Conservation (phyloP, 1,284 basidiomycete species). For the Trametes pubescens region DNA sequence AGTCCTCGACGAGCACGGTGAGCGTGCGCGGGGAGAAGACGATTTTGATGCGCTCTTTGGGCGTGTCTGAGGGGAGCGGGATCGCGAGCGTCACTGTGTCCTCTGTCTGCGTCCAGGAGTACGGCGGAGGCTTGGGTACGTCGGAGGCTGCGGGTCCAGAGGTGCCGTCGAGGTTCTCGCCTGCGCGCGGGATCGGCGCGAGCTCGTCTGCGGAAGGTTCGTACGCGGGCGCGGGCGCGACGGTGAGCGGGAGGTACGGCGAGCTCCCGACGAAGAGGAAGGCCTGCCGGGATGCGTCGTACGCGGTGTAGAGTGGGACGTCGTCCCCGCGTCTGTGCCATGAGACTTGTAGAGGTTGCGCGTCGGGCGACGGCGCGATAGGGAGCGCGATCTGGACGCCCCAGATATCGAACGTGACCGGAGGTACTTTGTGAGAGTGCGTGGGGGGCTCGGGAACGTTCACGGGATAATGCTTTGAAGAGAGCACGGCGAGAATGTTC, state of each 20-base stretch:
- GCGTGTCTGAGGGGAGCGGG: constrained; percentile 76
- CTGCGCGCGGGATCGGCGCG: constrained; percentile 67
- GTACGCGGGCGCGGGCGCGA: constrained; percentile 48
- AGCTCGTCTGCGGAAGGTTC: constrained; percentile 71
- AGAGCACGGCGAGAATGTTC: constrained; percentile 57
- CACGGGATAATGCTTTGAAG: constrained; percentile 57
- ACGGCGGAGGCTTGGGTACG: constrained; percentile 67
- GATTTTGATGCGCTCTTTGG: constrained; percentile 71
- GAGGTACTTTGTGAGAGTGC: constrained; percentile 21
- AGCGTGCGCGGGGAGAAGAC: constrained; percentile 71
- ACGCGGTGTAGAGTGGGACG: constrained; percentile 71
- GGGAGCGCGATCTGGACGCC: constrained; percentile 61
- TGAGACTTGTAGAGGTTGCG: constrained; percentile 54
- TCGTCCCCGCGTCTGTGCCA: constrained; percentile 80
- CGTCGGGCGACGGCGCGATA: constrained; percentile 41
- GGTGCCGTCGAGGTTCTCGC: constrained; percentile 58
- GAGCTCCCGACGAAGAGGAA: constrained; percentile 69
- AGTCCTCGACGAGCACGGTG: constrained; percentile 65
- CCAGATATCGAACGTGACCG: constrained; percentile 68
- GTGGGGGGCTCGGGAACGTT: constrained; percentile 22
- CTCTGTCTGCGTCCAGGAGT: constrained; percentile 90
- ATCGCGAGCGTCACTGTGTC: constrained; percentile 87
- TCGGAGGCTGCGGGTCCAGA: constrained; percentile 27
- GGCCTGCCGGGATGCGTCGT: constrained; percentile 52
- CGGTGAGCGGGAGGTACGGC: constrained; percentile 53